Evolutionary conservation across 1,139 yeast genomes (phyloP).

Genomic region (Magnusiomyces fungicola): DNA sequence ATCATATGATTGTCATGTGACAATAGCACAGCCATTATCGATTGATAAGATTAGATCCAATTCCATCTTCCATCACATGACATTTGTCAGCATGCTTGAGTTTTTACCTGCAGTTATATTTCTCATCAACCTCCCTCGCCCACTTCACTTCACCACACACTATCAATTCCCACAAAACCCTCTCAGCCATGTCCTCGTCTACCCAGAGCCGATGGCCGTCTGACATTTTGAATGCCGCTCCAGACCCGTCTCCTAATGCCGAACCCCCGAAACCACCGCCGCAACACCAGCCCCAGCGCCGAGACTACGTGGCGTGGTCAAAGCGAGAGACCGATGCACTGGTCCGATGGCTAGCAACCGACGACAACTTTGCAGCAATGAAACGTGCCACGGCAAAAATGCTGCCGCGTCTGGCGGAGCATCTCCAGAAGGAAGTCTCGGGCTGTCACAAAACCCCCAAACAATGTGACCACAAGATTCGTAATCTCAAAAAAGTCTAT

Average conservation of each 20-base stretch:
- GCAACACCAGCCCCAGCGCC: slow-evolving; percentile 4
- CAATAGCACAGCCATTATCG: too few relatives aligned
- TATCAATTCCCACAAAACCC: too few relatives aligned
- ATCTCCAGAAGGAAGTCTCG: slow-evolving; percentile 8
- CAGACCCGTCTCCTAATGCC: neutral
- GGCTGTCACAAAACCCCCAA: slow-evolving; percentile 16
- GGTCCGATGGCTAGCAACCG: slow-evolving; percentile 13
- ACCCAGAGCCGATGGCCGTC: neutral
- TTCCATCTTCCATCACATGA: too few relatives aligned
- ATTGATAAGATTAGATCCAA: too few relatives aligned
- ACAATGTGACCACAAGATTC: slow-evolving; percentile 16
- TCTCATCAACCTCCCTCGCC: too few relatives aligned
- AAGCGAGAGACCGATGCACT: slow-evolving; percentile 15
- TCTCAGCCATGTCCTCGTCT: neutral
- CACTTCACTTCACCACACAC: too few relatives aligned
- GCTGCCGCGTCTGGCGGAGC: slow-evolving; percentile 14
- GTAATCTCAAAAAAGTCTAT: slow-evolving; percentile 14
- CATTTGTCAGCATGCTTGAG: too few relatives aligned
- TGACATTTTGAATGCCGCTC: neutral
- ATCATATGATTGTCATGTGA: too few relatives aligned
- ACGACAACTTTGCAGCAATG: slow-evolving; percentile 14
- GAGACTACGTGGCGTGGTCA: slow-evolving; percentile 16
- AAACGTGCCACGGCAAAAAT: slow-evolving; percentile 13
- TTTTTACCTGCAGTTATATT: too few relatives aligned
- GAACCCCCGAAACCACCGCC: neutral